Evolutionary conservation across 2,329 filamentous ascomycete genomes (phyloP).

Genomic region (Teratosphaeria pseudoeucalypti): DNA sequence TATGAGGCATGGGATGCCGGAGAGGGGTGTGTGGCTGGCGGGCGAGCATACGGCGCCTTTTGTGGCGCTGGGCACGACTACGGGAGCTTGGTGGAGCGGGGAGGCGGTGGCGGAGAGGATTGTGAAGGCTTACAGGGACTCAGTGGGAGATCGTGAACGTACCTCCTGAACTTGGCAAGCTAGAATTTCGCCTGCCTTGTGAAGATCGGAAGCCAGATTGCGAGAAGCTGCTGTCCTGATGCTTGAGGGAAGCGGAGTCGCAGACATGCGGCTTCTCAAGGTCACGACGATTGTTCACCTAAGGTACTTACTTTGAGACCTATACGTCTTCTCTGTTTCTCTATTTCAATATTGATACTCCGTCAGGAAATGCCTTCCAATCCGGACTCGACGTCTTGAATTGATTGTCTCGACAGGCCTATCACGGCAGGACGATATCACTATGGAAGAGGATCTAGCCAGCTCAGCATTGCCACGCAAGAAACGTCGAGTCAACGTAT

Average conservation of each 20-base stretch:
- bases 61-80: constrained; percentile 76
- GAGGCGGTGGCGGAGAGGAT: constrained; percentile 64
- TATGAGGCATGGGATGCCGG: constrained; percentile 46
- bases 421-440: not conserved
- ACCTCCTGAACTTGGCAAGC: not conserved
- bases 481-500: not conserved
- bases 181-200: not conserved
- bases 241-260: not conserved
- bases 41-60: constrained; percentile 89
- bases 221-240: not conserved
- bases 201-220: not conserved
- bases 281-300: not conserved
- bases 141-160: not conserved
- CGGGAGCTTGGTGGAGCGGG: constrained; percentile 86
- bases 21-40: constrained; percentile 68
- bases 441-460: not conserved
- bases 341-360: too few species aligned
- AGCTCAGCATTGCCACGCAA: not conserved
- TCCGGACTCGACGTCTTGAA: not conserved
- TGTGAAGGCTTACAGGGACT: constrained; percentile 14
- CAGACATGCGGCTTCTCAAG: not conserved
- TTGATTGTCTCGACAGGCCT: not conserved
- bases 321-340: too few species aligned
- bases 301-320: too few species aligned
- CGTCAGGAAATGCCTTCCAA: not conserved